These are phyloP conservation scores for Hygrophoropsis aurantiaca DNA, from an alignment of 768 basidiomycete genomes.

Conservation along the genomic window DNA sequence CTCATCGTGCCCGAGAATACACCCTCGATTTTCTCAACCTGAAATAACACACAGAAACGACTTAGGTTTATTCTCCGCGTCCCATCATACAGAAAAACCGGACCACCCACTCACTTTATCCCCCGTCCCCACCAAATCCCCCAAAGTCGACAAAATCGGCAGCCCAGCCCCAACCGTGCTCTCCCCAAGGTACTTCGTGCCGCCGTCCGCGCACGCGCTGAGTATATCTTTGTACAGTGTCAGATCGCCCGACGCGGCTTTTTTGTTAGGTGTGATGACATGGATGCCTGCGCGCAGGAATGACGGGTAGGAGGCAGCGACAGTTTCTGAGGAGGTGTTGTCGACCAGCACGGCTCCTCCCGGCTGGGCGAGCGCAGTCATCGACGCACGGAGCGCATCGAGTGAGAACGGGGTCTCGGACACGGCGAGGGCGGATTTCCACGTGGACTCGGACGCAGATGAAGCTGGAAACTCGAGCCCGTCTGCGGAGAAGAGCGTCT, in stretches of 20 bases:
- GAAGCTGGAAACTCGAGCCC: conserved; percentile 41
- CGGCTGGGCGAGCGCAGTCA: conserved; percentile 44
- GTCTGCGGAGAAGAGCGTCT: conserved; percentile 53
- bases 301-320: conserved; percentile 79
- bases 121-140: conserved; percentile 88
- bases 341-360: conserved; percentile 78
- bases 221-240: conserved; percentile 70
- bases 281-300: conserved; percentile 78
- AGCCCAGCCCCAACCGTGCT: conserved; percentile 95
- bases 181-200: conserved; percentile 79
- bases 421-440: conserved; percentile 50
- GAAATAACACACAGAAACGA: conserved; percentile 1
- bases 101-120: conserved; percentile 63
- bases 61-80: not conserved
- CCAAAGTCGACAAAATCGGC: conserved; percentile 88
- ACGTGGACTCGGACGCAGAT: too few relatives aligned
- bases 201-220: conserved; percentile 40
- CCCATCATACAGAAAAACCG: conserved; percentile 1
- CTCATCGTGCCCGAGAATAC: conserved; percentile 97
- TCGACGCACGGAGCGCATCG: conserved; percentile 39
- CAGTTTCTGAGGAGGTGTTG: conserved; percentile 83
- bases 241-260: conserved; percentile 80
- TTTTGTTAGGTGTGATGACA: conserved; percentile 97
- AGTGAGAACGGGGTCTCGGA: conserved; percentile 36
- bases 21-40: conserved; percentile 92